A percentile compares a stretch with the other conserved stretches of the same genome.
phyloP scores from a whole-genome alignment of 1,284 basidiomycete genomes.

The Melanopsichium pennsylvanicum region DNA sequence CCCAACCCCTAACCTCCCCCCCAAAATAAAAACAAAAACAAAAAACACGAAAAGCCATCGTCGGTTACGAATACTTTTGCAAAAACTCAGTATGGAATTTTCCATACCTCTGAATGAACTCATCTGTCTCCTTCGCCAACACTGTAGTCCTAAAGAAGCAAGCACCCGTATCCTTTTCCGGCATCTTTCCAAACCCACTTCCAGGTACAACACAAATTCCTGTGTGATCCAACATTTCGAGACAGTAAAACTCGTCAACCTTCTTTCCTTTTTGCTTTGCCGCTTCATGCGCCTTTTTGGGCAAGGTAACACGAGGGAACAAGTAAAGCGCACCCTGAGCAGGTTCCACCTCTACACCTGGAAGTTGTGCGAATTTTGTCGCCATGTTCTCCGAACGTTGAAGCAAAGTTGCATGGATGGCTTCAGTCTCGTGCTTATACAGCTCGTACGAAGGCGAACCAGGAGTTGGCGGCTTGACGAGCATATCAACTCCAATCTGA shows the following conservation, averaged over 20 bases:
- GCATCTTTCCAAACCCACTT: constrained; percentile 59
- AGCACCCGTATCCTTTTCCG: constrained; percentile 41
- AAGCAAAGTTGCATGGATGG: constrained; percentile 54
- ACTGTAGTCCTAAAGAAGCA: constrained; percentile 63
- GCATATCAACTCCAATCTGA: constrained; percentile 63
- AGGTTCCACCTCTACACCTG: constrained; percentile 52
- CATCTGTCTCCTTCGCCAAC: constrained; percentile 63
- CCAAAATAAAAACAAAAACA: too few species aligned
- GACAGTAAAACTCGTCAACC: constrained; percentile 63
- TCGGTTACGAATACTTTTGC: constrained; percentile 30
- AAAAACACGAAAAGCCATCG: neutral
- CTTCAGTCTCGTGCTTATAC: constrained; percentile 47
- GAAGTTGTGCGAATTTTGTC: constrained; percentile 47
- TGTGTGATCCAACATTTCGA: constrained; percentile 59
- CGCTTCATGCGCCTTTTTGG: constrained; percentile 48
- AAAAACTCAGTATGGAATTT: constrained; percentile 60
- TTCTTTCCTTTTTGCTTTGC: constrained; percentile 53
- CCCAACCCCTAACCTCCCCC: too few species aligned
- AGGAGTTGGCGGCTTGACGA: constrained; percentile 56
- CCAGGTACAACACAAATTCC: constrained; percentile 65
- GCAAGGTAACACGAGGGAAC: constrained; percentile 79
- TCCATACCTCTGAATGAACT: constrained; percentile 59
- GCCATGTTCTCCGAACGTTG: constrained; percentile 54
- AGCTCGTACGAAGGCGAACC: constrained; percentile 58
- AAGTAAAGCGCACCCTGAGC: constrained; percentile 85